Evolutionary conservation across 2,329 filamentous ascomycete species (phyloP), one percentile per base, ranked within the genome.

Genomic region (Alternaria arborescens): DNA sequence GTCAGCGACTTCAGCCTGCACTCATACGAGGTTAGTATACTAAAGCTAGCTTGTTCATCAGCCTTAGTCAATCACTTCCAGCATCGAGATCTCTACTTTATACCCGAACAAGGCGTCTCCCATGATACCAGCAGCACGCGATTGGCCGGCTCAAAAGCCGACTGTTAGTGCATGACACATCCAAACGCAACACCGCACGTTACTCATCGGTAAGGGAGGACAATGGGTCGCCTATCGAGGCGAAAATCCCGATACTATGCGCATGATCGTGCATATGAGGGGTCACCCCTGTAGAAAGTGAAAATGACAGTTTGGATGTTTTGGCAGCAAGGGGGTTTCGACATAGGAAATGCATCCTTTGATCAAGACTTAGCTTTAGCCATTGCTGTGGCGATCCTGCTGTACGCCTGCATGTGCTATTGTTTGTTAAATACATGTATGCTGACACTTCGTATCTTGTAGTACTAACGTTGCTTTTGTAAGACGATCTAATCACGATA

Each of bases 231-330:
- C 38, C 46, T 54, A 36, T 52, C 50, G 50, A 34, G 34, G 20
- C 41, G 24, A 54, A 14, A 18, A n/a, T 8, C 24, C 34, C 14
- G 42, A 22, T 20, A 22, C 46, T 38, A 36, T 36, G 22, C 10
- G 30, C 20, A 50, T 50, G 46, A 24, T 54, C 48, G 50, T 53
- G 42, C 50, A 46, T 50, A 38, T 10, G 24, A 32, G 30, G 24
- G 50, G 41, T 24, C 32, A 34, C 51, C 42, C 55, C 54, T 22
- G 28, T 32, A 32, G 14, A 30, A 47, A 24, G 34, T 14, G 28
- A 11, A 46, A 16, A 41, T 34, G 54, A 20, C 11, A 24, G 1
- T 16, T 22, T 52, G 20, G 54, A 12, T 52, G 12, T n/a, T 14
- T 30, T 38, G 41, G 16, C 11, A 18, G 40, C 14, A 36, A 40